Evolutionary conservation across 306 rosid species (phyloP).

Genomic region (Clitoria ternatea): DNA sequence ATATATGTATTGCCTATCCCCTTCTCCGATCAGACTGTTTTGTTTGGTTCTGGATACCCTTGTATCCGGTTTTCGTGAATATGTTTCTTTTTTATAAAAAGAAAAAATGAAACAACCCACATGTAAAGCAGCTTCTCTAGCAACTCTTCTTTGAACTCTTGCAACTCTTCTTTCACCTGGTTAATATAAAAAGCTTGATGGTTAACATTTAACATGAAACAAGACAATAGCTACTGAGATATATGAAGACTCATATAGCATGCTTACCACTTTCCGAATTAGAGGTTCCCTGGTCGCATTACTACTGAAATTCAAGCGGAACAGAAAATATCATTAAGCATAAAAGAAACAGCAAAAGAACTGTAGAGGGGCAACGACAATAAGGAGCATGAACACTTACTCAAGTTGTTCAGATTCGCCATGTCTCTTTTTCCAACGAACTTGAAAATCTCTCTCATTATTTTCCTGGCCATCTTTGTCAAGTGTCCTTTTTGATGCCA

Average conservation of each 20-base stretch:
- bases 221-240: background rate
- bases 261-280: constrained; percentile 32
- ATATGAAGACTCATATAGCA: background rate
- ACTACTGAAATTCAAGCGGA: background rate
- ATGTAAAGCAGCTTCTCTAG: no score
- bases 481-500: constrained; percentile 40
- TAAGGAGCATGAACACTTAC: background rate
- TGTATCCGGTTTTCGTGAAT: no score
- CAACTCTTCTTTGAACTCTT: no score
- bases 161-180: constrained; percentile 40
- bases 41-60: no score
- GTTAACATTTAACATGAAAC: background rate
- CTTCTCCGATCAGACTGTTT: no score
- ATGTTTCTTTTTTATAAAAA: no score
- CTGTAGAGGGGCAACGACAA: constrained; percentile 10
- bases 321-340: constrained; percentile 33
- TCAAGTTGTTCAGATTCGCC: background rate
- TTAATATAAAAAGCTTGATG: background rate
- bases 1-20: no score
- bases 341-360: background rate
- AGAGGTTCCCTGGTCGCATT: background rate
- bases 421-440: constrained; percentile 22
- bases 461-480: background rate
- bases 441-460: background rate
- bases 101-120: no score